Evolutionary conservation across 2,329 filamentous ascomycete species (phyloP).

Genomic region (Tolypocladium ophioglossoides): DNA sequence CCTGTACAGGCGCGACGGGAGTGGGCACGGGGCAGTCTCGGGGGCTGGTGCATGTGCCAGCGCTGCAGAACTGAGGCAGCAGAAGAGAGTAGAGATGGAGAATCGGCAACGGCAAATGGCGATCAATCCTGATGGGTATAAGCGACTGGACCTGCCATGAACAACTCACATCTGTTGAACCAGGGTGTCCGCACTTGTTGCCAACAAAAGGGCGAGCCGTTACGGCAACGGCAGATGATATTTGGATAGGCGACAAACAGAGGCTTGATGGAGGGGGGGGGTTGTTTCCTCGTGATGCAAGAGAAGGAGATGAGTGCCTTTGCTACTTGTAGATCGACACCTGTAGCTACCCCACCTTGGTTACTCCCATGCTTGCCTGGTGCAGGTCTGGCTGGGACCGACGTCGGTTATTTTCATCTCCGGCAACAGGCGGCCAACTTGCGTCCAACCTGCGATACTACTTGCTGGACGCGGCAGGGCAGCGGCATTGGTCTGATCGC

Average conservation of each 20-base stretch:
- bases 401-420: no score
- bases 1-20: conserved; percentile 72
- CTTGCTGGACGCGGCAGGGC: background rate
- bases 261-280: background rate
- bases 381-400: no score
- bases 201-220: background rate
- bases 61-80: conserved; percentile 66
- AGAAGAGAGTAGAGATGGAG: background rate
- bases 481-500: background rate
- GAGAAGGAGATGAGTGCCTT: background rate
- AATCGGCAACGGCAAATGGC: background rate
- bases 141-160: background rate
- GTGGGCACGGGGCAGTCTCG: conserved; percentile 80
- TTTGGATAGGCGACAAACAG: background rate
- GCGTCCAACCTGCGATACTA: background rate
- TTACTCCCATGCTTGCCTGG: no score
- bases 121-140: background rate
- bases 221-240: background rate
- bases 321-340: background rate
- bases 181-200: background rate
- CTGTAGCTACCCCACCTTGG: background rate
- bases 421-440: background rate
- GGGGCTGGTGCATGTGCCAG: conserved; percentile 78
- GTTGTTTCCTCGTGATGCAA: background rate
- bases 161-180: background rate